Percentiles rank a stretch among this genome's conserved stretches.
Evolutionary conservation across 345 rosid species (phyloP).

Genomic region (Euclidium syriacum): DNA sequence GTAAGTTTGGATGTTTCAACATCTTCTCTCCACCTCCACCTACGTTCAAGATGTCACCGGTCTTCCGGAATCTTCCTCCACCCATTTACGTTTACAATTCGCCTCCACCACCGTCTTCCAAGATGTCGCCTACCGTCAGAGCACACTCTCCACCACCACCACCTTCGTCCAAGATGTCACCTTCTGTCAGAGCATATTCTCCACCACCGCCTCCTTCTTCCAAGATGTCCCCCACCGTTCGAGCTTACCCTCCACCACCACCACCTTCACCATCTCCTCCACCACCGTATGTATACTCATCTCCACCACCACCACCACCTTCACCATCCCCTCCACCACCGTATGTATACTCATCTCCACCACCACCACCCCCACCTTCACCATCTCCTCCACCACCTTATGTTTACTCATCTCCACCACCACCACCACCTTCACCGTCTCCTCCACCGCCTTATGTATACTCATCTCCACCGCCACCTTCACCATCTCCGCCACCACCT

Average conservation of each 20-base stretch:
- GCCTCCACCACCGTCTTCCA: slow-evolving; percentile 46
- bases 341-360: slow-evolving; percentile 14
- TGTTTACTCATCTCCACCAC: slow-evolving; percentile 2
- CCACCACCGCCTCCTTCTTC: slow-evolving; percentile 31
- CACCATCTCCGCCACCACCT: slow-evolving; percentile 35
- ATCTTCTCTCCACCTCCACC: slow-evolving; percentile 32
- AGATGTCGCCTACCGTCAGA: slow-evolving; percentile 43
- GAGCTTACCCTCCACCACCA: slow-evolving; percentile 35
- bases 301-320: too few relatives aligned
- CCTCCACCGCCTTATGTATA: slow-evolving; percentile 23
- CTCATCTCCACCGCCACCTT: too few relatives aligned
- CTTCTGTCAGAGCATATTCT: slow-evolving; percentile 26
- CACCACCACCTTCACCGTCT: slow-evolving; percentile 19
- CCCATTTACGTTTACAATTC: slow-evolving; percentile 31
- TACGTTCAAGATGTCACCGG: slow-evolving; percentile 32
- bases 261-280: slow-evolving; percentile 32
- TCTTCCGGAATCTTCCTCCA: slow-evolving; percentile 30
- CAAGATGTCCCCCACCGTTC: slow-evolving; percentile 31
- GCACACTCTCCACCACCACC: slow-evolving; percentile 16
- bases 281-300: slow-evolving; percentile 10
- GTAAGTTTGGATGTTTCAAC: slow-evolving; percentile 43
- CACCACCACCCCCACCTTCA: too few relatives aligned
- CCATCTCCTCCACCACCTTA: slow-evolving; percentile 30
- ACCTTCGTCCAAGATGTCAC: slow-evolving; percentile 33
- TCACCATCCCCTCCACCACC: slow-evolving; percentile 36